Evolutionary conservation across 108 stramenopile genomes (phyloP).

Genomic region (Chaetoceros tenuissimus): DNA sequence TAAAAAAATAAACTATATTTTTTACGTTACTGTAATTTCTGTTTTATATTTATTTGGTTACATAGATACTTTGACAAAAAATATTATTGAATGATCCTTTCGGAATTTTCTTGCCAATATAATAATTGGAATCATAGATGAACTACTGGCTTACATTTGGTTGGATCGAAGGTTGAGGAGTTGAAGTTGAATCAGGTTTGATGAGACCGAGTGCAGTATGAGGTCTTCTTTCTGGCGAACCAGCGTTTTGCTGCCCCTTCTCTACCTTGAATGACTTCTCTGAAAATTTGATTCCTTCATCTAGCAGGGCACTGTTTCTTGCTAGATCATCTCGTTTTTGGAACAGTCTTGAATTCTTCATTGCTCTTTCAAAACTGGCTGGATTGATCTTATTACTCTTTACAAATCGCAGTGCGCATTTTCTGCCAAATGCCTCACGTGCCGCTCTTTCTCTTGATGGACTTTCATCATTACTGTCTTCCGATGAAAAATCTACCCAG

Average conservation of each 20-base stretch:
- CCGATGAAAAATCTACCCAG: not conserved
- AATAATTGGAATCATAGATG: too few species aligned
- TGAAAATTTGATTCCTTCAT: not conserved
- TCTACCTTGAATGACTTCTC: not conserved
- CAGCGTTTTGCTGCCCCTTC: not conserved
- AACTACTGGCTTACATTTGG: too few species aligned
- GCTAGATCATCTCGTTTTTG: not conserved
- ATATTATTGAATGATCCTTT: too few species aligned
- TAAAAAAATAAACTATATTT: too few species aligned
- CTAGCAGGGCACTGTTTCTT: not conserved
- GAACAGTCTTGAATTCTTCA: not conserved
- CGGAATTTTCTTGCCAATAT: too few species aligned
- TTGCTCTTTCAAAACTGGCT: not conserved
- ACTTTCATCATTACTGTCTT: not conserved
- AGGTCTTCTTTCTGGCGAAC: too few species aligned
- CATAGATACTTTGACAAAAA: too few species aligned
- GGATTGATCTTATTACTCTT: not conserved
- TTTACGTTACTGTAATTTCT: too few species aligned
- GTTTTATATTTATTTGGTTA: too few species aligned
- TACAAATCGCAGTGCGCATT: not conserved
- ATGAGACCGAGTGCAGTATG: too few species aligned
- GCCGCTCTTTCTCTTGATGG: not conserved
- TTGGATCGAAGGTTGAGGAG: too few species aligned
- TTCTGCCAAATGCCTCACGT: not conserved
- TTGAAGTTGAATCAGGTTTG: too few species aligned